These are phyloP conservation scores for Steccherinum ochraceum DNA, from an alignment of 768 basidiomycete genomes.

Conservation along the genomic window DNA sequence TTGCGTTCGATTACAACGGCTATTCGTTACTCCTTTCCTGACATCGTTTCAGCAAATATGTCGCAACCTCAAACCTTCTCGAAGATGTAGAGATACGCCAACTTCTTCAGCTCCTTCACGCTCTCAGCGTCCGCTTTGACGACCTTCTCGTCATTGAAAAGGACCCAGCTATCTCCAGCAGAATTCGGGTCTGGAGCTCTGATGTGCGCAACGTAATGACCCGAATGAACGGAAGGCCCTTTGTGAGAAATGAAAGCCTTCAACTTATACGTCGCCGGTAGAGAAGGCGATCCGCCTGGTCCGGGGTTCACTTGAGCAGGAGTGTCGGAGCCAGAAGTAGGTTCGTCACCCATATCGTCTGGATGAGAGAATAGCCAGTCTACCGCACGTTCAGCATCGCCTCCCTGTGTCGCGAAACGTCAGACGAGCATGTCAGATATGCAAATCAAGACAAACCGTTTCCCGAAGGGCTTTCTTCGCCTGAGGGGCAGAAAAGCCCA, in stretches of 20 bases:
- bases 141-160: conserved; percentile 97
- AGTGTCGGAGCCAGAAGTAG: conserved; percentile 14
- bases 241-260: conserved; percentile 98
- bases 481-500: conserved; percentile 87
- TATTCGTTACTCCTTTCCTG: no score
- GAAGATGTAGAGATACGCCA: conserved; percentile 94
- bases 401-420: conserved; percentile 43
- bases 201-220: conserved; percentile 87
- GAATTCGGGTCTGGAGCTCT: conserved; percentile 29
- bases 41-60: no score
- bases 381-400: conserved; percentile 78
- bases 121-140: conserved; percentile 83
- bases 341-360: conserved; percentile 70
- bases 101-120: conserved; percentile 69
- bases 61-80: conserved; percentile 47
- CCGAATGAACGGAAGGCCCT: conserved; percentile 91
- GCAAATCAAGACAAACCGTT: conserved; percentile 48
- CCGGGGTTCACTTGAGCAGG: conserved; percentile 18
- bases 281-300: conserved; percentile 43
- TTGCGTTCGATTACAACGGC: no score
- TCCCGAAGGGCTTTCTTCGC: conserved; percentile 83
- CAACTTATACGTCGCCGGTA: conserved; percentile 76
- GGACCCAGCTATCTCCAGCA: conserved; percentile 63
- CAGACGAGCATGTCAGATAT: no score
- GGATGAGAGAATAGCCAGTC: conserved; percentile 97